These are phyloP conservation scores for Pelargonium citronellum DNA, from an alignment of 441 rosid genomes.

Conservation along the genomic window DNA sequence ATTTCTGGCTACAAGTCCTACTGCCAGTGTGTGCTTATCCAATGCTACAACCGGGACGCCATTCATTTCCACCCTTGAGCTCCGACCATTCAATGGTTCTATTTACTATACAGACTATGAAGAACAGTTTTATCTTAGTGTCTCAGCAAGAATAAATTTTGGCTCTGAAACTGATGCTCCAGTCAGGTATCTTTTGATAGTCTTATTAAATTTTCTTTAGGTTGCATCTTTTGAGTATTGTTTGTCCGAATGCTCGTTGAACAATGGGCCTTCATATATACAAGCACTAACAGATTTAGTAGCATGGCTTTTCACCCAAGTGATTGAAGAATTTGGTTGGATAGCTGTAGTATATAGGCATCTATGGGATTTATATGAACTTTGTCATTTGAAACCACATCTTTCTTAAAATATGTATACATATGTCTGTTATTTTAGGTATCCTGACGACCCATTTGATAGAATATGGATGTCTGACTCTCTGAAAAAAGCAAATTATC, in stretches of 20 bases:
- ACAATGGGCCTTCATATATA: not conserved
- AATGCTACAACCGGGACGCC: constrained; percentile 96
- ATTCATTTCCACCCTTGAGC: constrained; percentile 94
- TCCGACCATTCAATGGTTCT: constrained; percentile 87
- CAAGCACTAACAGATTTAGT: not conserved
- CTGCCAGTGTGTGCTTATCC: constrained; percentile 73
- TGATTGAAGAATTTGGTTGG: no score
- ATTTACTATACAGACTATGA: constrained; percentile 55
- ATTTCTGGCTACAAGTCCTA: constrained; percentile 70
- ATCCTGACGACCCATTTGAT: constrained; percentile 93
- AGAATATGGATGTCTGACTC: constrained; percentile 93
- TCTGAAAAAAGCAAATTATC: constrained; percentile 68
- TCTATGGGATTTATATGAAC: not conserved
- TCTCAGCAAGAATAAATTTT: constrained; percentile 87
- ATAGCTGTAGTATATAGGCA: not conserved
- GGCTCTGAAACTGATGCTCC: constrained; percentile 82
- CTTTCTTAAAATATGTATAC: constrained; percentile 5
- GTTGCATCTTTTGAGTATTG: not conserved
- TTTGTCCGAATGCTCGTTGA: not conserved
- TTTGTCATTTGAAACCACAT: not conserved
- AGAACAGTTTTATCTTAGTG: constrained; percentile 60
- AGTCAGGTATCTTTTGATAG: constrained; percentile 49
- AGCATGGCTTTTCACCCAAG: no score
- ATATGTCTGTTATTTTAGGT: constrained; percentile 44
- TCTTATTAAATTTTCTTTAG: constrained; percentile 21